Conservation (phyloP, 371 early-diverging fungal species). For the Mortierella sp. region DNA sequence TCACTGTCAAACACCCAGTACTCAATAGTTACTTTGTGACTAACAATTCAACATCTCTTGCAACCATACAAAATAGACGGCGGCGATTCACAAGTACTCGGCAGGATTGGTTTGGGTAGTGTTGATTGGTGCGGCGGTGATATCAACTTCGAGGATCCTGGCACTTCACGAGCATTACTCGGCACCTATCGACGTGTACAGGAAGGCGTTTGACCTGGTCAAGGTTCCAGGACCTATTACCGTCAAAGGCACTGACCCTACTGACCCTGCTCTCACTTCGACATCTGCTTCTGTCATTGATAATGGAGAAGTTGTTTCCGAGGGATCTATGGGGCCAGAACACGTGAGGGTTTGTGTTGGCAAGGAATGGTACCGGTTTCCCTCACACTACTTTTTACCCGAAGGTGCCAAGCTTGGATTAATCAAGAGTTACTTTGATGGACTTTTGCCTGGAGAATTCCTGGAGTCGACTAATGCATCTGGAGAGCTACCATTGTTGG, state of each 20-base stretch:
- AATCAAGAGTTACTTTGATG: conserved; percentile 73
- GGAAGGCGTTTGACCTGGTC: conserved; percentile 38
- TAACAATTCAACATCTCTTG: not conserved
- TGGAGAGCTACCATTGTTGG: conserved; percentile 9
- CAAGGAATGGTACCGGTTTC: conserved; percentile 96
- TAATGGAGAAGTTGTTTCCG: not conserved
- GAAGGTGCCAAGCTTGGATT: conserved; percentile 71
- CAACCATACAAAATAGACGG: conserved; percentile 14
- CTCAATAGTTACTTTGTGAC: not conserved
- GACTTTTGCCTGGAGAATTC: conserved; percentile 80
- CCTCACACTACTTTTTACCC: conserved; percentile 92
- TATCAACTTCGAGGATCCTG: conserved; percentile 76
- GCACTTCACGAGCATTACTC: conserved; percentile 75
- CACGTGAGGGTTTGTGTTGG: conserved; percentile 84
- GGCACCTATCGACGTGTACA: conserved; percentile 76
- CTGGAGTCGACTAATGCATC: conserved; percentile 5
- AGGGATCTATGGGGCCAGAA: conserved; percentile 21
- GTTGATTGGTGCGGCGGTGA: conserved; percentile 56
- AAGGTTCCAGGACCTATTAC: conserved; percentile 22
- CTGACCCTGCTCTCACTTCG: conserved; percentile 59
- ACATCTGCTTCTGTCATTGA: conserved; percentile 22
- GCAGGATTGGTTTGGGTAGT: conserved; percentile 58
- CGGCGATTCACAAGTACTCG: conserved; percentile 54
- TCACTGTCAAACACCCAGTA: not conserved
- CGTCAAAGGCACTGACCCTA: conserved; percentile 54